Percentiles rank a stretch among this genome's conserved stretches.
phyloP scores from a whole-genome alignment of 768 basidiomycete genomes.

The Mycena vulgaris region DNA sequence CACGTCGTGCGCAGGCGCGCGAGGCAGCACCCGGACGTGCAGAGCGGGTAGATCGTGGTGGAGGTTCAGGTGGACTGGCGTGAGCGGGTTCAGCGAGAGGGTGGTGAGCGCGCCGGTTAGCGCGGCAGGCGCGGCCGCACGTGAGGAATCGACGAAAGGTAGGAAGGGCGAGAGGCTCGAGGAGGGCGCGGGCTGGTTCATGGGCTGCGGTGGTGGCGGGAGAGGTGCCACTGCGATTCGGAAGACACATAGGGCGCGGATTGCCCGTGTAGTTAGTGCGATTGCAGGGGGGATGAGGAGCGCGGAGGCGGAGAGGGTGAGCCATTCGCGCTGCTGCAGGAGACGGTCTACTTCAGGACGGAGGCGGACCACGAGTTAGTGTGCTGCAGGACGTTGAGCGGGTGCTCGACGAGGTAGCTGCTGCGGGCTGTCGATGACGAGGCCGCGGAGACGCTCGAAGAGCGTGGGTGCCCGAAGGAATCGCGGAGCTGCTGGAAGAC shows the following conservation, averaged over 20 bases:
- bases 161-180: constrained; percentile 51
- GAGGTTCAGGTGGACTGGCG: constrained; percentile 43
- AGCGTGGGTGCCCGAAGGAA: no score
- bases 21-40: constrained; percentile 89
- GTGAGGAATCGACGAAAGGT: constrained; percentile 37
- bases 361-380: constrained; percentile 69
- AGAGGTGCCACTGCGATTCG: constrained; percentile 65
- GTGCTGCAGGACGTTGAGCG: no score
- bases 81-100: constrained; percentile 50
- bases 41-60: constrained; percentile 83
- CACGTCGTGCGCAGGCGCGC: constrained; percentile 88
- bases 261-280: constrained; percentile 28
- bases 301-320: constrained; percentile 53
- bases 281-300: constrained; percentile 43
- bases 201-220: constrained; percentile 48
- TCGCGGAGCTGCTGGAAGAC: no score
- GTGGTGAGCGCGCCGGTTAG: constrained; percentile 48
- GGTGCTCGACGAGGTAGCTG: no score
- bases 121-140: constrained; percentile 41
- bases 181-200: constrained; percentile 33
- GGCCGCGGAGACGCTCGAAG: no score
- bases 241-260: constrained; percentile 65
- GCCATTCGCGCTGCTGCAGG: constrained; percentile 43
- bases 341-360: constrained; percentile 69
- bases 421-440: no score